phyloP scores from a whole-genome alignment of 805 yeast genomes.

The Hanseniaspora valbyensis region DNA sequence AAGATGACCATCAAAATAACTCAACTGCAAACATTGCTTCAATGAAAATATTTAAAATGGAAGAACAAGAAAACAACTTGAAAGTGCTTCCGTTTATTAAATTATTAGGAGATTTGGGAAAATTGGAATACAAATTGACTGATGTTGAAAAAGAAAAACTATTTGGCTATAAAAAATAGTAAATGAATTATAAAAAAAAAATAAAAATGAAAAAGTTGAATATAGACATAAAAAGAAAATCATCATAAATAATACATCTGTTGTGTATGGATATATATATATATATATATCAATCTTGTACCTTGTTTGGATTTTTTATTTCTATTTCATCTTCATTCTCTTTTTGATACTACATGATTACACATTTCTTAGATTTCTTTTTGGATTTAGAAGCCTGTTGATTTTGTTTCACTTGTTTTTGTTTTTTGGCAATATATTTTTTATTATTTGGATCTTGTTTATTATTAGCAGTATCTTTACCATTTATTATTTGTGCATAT shows the following conservation, averaged over 20 bases:
- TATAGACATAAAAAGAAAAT: too few species aligned
- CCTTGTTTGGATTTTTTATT: too few species aligned
- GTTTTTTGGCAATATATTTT: slow-evolving; percentile 9
- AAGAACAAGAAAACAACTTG: slow-evolving; percentile 34
- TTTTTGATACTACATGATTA: slow-evolving; percentile 13
- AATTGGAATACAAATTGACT: slow-evolving; percentile 26
- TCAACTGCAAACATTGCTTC: slow-evolving; percentile 18
- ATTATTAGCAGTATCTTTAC: not conserved
- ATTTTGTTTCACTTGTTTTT: slow-evolving; percentile 16
- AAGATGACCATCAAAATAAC: slow-evolving; percentile 24
- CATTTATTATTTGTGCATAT: slow-evolving; percentile 35
- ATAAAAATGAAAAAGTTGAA: too few species aligned
- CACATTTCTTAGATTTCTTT: slow-evolving; percentile 2
- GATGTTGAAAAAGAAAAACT: slow-evolving; percentile 26
- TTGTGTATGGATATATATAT: too few species aligned
- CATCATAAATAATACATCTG: too few species aligned
- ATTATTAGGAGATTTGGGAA: slow-evolving; percentile 28
- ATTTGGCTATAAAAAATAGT: slow-evolving; percentile 18
- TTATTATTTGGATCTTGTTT: not conserved
- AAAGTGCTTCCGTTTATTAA: slow-evolving; percentile 34
- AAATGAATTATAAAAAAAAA: too few species aligned
- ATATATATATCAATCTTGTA: too few species aligned
- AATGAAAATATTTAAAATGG: slow-evolving; percentile 35
- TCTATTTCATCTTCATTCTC: too few species aligned
- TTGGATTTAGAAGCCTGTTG: not conserved